phyloP scores from a whole-genome alignment of 2,329 filamentous ascomycete species.

The Hypoxylon sp. region DNA sequence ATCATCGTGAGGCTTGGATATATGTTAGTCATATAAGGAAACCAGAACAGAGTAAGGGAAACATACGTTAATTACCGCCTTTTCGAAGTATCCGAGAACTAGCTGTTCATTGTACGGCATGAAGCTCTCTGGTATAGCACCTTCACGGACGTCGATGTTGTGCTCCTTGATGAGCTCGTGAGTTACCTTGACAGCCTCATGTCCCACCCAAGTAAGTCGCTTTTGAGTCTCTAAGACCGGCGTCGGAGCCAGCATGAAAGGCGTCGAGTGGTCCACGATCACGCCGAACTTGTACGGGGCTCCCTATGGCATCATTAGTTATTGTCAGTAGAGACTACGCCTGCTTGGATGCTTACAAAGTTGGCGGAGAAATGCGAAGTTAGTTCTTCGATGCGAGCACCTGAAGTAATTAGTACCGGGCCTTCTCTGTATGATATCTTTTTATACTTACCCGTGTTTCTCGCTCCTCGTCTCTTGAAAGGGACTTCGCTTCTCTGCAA shows the following conservation, averaged over 20 bases:
- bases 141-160: conserved; percentile 7
- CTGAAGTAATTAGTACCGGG: conserved; percentile 52
- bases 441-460: conserved; percentile 53
- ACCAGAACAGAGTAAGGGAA: background rate
- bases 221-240: conserved; percentile 66
- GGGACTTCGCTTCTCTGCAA: conserved; percentile 62
- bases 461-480: conserved; percentile 61
- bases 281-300: conserved; percentile 78
- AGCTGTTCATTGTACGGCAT: conserved; percentile 74
- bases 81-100: conserved; percentile 73
- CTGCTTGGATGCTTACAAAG: conserved; percentile 58
- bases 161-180: conserved; percentile 36
- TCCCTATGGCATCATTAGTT: conserved; percentile 60
- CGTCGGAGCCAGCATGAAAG: conserved; percentile 64
- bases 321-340: conserved; percentile 31
- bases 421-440: conserved; percentile 14
- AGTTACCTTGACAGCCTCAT: conserved; percentile 56
- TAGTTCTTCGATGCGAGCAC: conserved; percentile 58
- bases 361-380: conserved; percentile 69
- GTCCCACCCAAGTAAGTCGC: conserved; percentile 69
- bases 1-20: conserved; percentile 72
- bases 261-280: conserved; percentile 61
- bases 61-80: conserved; percentile 69
- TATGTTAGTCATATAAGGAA: conserved; percentile 3
- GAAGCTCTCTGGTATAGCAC: conserved; percentile 49